A percentile compares a stretch with the other conserved stretches of the same genome.
Evolutionary conservation across 176 grass and related monocot genomes (phyloP).

Genomic region (Carex scoparia): DNA sequence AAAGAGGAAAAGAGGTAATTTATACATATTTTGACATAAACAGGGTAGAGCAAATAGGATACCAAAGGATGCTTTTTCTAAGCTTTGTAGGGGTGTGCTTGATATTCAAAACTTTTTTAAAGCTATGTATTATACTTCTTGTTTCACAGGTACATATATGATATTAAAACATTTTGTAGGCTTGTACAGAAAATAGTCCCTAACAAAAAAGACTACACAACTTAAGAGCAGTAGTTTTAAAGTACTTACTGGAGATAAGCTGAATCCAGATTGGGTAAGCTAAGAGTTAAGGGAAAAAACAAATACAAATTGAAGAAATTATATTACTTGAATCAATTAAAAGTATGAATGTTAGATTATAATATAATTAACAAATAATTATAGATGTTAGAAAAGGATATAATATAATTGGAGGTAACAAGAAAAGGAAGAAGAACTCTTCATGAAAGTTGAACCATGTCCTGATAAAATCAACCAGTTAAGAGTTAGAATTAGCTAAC

Average conservation of each 20-base stretch:
- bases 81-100: not conserved
- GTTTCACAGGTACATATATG: not conserved
- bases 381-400: conserved; percentile 63
- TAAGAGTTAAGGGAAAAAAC: conserved; percentile 59
- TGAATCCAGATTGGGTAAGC: conserved; percentile 96
- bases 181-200: not conserved
- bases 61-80: not conserved
- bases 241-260: conserved; percentile 89
- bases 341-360: not conserved
- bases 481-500: conserved; percentile 17
- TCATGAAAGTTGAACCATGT: conserved; percentile 99
- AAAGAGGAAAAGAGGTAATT: not conserved
- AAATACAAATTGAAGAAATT: conserved; percentile 1
- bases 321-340: conserved; percentile 15
- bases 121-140: not conserved
- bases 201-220: not conserved
- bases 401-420: conserved; percentile 99
- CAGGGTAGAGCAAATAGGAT: not conserved
- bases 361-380: conserved; percentile 5
- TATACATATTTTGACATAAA: not conserved
- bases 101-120: not conserved
- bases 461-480: conserved; percentile 43
- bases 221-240: not conserved
- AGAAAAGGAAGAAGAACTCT: conserved; percentile 99
- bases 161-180: conserved; percentile 26